Evolutionary conservation across 352 stramenopile species (phyloP), one percentile per base, ranked within the genome.

Genomic region (Pythium inflatum): DNA sequence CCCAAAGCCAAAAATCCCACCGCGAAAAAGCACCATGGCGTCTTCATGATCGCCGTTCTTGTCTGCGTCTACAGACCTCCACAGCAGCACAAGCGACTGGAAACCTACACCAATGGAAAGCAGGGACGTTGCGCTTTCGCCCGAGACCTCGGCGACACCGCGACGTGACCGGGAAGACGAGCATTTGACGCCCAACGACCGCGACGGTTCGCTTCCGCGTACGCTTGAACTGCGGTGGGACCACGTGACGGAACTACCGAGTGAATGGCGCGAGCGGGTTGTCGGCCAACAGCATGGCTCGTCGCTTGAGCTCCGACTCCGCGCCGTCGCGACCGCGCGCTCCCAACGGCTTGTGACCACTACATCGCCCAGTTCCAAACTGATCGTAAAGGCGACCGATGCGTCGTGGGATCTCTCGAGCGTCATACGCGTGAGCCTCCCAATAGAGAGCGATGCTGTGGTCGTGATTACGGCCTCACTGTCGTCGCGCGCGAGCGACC

Each of bases 161-260:
- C 51, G 50, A 8, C n/a, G 24, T 36, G 50, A 20, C 7, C 9
- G 12, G 3, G 16, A 25, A 34, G 40, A 4, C 40, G 45, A 70
- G 31, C 45, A 54, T 41, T 41, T 40, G 24, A 20, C 20, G 2
- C 16, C 45, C 4, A 2, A 62, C 5, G 27, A n/a, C 36, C 8
- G 30, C 48, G 24, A 25, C 8, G 48, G 33, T 34, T 13, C 7
- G 33, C 30, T 43, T 18, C 28, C 28, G 30, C 36, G 16, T 43
- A 9, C 36, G 9, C 36, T 22, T 70, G 25, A 70, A 34, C 31
- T 70, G 25, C 59, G 48, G 1, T 67, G 59, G 59, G 43, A 66
- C 8, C 31, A 27, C 1, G 58, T 54, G 20, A 43, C 30, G 5
- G 3, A 36, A 22, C 31, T 34, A 6, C 20, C 16, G 14, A 5